These are phyloP conservation scores for Fusarium secorum DNA, from an alignment of 2,329 filamentous ascomycete genomes.

Conservation along the genomic window DNA sequence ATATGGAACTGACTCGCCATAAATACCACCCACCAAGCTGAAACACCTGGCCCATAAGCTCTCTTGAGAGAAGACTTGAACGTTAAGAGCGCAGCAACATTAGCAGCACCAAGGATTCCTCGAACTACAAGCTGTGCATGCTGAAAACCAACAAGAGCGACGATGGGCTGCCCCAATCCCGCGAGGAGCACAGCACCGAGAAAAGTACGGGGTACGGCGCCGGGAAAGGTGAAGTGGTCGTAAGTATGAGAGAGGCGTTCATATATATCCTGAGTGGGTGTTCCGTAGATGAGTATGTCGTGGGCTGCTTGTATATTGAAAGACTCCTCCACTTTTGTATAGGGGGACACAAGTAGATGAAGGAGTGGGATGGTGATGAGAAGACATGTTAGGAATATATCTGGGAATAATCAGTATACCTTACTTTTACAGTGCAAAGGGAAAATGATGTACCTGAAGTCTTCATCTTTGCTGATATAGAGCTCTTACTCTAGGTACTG, in stretches of 20 bases:
- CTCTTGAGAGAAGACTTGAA: conserved; percentile 70
- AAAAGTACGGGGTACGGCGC: conserved; percentile 91
- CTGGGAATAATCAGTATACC: conserved; percentile 24
- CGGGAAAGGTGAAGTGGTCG: conserved; percentile 91
- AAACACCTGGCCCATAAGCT: conserved; percentile 73
- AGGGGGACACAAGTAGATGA: conserved; percentile 79
- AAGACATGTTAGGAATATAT: conserved; percentile 38
- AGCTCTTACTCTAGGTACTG: background rate
- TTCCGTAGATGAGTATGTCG: conserved; percentile 84
- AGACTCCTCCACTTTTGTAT: conserved; percentile 98
- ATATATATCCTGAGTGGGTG: conserved; percentile 66
- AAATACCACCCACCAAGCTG: conserved; percentile 81
- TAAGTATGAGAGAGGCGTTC: conserved; percentile 69
- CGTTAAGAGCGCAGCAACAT: conserved; percentile 71
- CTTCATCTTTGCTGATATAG: conserved; percentile 35
- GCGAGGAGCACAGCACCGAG: conserved; percentile 81
- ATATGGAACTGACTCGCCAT: conserved; percentile 90
- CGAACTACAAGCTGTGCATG: conserved; percentile 72
- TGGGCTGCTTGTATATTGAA: conserved; percentile 96
- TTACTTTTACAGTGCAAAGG: background rate
- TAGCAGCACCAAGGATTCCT: conserved; percentile 78
- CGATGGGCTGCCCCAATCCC: conserved; percentile 72
- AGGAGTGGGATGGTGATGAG: conserved; percentile 67
- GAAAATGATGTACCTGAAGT: conserved; percentile 14
- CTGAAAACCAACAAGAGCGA: conserved; percentile 63